Evolutionary conservation across 805 yeast genomes (phyloP), one percentile per base, ranked within the genome.

Genomic region (Saccharomycopsis vini): DNA sequence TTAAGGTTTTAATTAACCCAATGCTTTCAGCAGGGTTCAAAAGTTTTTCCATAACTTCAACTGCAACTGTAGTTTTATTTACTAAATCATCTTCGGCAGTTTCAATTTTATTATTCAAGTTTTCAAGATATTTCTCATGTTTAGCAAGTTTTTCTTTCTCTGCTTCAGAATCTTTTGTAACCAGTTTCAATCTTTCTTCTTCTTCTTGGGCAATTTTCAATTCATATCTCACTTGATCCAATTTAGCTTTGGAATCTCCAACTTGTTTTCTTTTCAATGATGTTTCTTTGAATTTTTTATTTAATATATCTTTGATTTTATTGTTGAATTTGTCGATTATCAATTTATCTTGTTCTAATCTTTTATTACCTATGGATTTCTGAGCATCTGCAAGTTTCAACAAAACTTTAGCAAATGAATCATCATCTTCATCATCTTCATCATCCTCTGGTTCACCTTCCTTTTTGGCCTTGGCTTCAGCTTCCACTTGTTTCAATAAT

Each of bases 11-110:
- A 51, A 84, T 66, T 53, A 84, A 63, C 46, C 73, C 70, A 39
- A 83, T 68, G 43, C 77, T 67, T 59, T 80, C 82, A 9, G 77
- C 68, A 20, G 89, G 86, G 49, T 72, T 75, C 52, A 84, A 75
- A 44, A 84, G 66, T 51, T 71, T 75, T 60, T 81, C 77, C 92
- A 84, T 82, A 43, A 78, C 76, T 53, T 76, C 74, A n/a, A 82
- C 92, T 0, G 95, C 92, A 22, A 71, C 65, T 45, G 82, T 81
- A 3, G 88, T 83, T 21, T 87, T 85, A 52, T 79, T 74, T 29
- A 84, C 92, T 51, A 84, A 73, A 50, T 81, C 90, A 57, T 84
- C 95, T 61, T 84, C 95, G 48, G 69, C 68, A 15, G 64, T 58
- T 47, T 77, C 79, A 52, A 75, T 63, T 43, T 72, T 75, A 50